Evolutionary conservation across 306 rosid species (phyloP), one percentile per base, ranked within the genome.

Genomic region (Dryas octopetala): DNA sequence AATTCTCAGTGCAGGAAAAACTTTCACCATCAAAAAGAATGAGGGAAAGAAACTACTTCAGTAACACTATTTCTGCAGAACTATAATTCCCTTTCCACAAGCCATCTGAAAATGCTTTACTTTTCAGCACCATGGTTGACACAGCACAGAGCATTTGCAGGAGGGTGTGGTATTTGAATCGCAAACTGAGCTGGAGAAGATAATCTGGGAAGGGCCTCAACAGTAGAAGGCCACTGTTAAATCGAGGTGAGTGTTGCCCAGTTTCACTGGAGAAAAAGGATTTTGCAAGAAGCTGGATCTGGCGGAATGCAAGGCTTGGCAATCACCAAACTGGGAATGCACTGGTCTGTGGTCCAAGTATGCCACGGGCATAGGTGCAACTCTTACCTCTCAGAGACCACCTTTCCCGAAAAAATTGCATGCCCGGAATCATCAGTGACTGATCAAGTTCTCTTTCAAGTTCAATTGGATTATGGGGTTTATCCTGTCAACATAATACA

Each of bases 401-500:
- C 55, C 83, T 83, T 86, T 82, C 85, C 91, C 79, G 71, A 4
- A 28, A 47, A 47, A 44, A 72, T 17, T 71, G 85, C 32, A 72
- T 47, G 83, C 65, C 57, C 23, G 83, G 81, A 63, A 79, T 76
- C 48, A 54, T 32, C 54, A 83, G 74, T 67, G 82, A 74, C 61
- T 81, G 86, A 75, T 83, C 89, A 28, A 50, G 57, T 88, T 68
- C 85, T 74, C 73, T 83, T 51, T 88, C 91, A 80, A 46, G 79
- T 62, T 86, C 90, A 59, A 54, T 55, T 66, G 93, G 93, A 76
- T 90, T 85, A 9, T 7, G 83, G 47, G 85, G 74, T 86, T 71
- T 85, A 60, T 88, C 96, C 96, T 93, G 90, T 15, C 38, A 60
- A 53, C 55, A 82, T 75, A 45, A 70, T 54, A 75, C 14, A 62